Conservation (phyloP, 306 rosid genomes). For the Vigna angularis region DNA sequence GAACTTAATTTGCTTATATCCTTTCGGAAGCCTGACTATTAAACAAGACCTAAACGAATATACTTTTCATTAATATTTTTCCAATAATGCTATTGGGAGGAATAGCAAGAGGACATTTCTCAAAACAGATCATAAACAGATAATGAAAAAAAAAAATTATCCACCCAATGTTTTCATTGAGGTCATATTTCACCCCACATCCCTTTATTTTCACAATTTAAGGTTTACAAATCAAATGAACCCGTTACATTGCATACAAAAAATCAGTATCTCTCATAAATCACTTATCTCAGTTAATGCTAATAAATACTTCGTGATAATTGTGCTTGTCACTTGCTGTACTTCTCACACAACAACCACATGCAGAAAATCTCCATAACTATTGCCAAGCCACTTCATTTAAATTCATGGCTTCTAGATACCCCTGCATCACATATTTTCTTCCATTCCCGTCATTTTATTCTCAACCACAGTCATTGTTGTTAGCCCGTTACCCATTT, state of each 20-base stretch:
- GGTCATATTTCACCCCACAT: background rate
- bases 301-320: background rate
- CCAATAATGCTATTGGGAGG: background rate
- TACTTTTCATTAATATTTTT: background rate
- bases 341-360: background rate
- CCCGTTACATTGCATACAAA: constrained; percentile 21
- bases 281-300: constrained; percentile 2
- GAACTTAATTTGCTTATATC: background rate
- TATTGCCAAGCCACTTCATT: constrained; percentile 8
- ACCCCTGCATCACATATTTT: constrained; percentile 30
- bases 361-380: constrained; percentile 17
- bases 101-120: background rate
- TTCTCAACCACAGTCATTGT: background rate
- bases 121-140: background rate
- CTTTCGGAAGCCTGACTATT: background rate
- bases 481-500: background rate
- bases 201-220: constrained; percentile 13
- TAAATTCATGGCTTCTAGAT: constrained; percentile 6
- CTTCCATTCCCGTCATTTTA: constrained; percentile 22
- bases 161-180: constrained; percentile 5
- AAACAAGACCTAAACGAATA: background rate
- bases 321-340: background rate
- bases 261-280: background rate
- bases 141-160: background rate
- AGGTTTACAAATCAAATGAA: constrained; percentile 21